Evolutionary conservation across 441 rosid genomes (phyloP), one percentile per base, ranked within the genome.

Genomic region (Adansonia grandidieri): DNA sequence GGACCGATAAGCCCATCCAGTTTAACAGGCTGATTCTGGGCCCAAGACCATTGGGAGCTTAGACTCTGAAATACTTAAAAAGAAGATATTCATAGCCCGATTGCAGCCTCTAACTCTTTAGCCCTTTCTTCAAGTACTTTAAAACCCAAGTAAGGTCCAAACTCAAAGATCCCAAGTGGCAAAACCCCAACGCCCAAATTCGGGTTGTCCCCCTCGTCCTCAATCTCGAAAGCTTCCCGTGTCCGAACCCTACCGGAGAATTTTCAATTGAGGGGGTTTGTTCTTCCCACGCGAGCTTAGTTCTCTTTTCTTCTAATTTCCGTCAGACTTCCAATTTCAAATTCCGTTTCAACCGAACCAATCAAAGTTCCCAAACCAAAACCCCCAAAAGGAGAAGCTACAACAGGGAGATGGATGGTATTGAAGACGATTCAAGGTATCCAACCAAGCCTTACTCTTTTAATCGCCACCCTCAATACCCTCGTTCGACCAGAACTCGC

Each of bases 341-440:
- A 57, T 60, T 42, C 68, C 19, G 14, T 40, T 57, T 32, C 10
- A 44, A 58, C 14, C 15, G 6, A 61, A 42, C 3, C 15, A 17
- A 40, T 57, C 56, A 11, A 40, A 11, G 13, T 58, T 28, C 37
- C 6, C 20, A 2, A 57, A 57, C 15, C n/a, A 19, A 57, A 57
- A 57, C 5, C 22, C 32, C 20, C 40, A 40, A 4, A 53, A 10
- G n/a, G n/a, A 19, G n/a, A 19, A 8, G 1, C n/a, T 37, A 6
- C 15, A 6, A 15, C 44, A 64, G 3, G 6, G 20, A 42, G 78
- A 93, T 95, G 98, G 98, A 85, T 80, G 92, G 90, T 19, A 86
- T 84, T 15, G 95, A 89, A 81, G 95, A 90, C 67, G 91, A 91
- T 83, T 89, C 88, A 0, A 86, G 93, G 81, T 91, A 87, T 82